A percentile compares a stretch with the other conserved stretches of the same genome.
phyloP scores from a whole-genome alignment of 345 rosid genomes.

The Arabidopsis thaliana region DNA sequence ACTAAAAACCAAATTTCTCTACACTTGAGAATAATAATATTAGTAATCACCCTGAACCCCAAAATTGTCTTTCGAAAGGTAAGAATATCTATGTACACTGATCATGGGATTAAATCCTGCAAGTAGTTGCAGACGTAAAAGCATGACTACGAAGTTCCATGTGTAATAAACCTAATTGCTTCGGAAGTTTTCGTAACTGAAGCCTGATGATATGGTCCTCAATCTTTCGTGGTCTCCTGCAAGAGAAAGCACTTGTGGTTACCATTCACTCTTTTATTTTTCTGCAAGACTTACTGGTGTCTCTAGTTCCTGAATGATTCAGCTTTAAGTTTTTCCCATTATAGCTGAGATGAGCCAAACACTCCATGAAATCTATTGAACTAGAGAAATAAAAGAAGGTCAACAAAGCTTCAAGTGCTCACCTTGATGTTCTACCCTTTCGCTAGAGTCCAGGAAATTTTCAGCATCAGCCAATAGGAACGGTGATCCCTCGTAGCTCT shows the following conservation, averaged over 20 bases:
- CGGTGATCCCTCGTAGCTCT: slow-evolving; percentile 74
- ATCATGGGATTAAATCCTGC: slow-evolving; percentile 14
- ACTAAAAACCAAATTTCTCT: slow-evolving; percentile 30
- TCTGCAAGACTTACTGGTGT: background rate
- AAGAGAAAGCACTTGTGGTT: slow-evolving; percentile 28
- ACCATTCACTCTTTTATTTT: slow-evolving; percentile 3
- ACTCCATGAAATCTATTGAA: background rate
- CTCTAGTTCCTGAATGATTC: slow-evolving; percentile 4
- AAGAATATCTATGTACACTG: slow-evolving; percentile 19
- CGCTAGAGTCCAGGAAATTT: slow-evolving; percentile 56
- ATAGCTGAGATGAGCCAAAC: background rate
- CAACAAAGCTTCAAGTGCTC: slow-evolving; percentile 16
- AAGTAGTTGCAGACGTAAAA: slow-evolving; percentile 19
- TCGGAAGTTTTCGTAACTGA: slow-evolving; percentile 69
- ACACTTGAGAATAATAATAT: slow-evolving; percentile 7
- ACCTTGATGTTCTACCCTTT: slow-evolving; percentile 60
- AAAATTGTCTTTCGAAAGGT: slow-evolving; percentile 7
- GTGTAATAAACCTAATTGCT: slow-evolving; percentile 50
- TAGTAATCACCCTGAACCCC: background rate
- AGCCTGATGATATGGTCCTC: slow-evolving; percentile 74
- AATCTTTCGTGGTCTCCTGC: slow-evolving; percentile 70
- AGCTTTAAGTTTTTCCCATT: background rate
- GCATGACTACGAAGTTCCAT: slow-evolving; percentile 23
- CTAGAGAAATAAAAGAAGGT: background rate
- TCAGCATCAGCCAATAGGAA: slow-evolving; percentile 58